These are phyloP conservation scores for Pelagophyceae sp. DNA, from an alignment of 352 stramenopile genomes.

Conservation along the genomic window DNA sequence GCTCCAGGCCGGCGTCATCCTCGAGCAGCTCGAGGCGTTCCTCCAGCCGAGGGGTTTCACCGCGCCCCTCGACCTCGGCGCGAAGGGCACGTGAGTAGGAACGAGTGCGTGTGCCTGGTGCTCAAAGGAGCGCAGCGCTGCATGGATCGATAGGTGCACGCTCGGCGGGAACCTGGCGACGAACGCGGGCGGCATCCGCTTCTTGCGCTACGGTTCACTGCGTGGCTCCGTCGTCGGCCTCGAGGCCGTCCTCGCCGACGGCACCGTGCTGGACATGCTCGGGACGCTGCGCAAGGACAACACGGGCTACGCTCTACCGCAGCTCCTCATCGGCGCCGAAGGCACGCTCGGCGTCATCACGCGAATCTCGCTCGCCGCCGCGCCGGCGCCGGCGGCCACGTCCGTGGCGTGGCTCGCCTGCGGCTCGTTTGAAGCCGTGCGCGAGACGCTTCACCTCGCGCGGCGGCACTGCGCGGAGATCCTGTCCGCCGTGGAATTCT, in stretches of 20 bases:
- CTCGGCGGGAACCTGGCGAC: constrained; percentile 91
- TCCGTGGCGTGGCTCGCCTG: constrained; percentile 81
- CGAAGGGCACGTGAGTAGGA: no score
- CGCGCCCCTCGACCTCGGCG: constrained; percentile 88
- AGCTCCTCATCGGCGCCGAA: constrained; percentile 91
- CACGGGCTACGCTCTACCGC: constrained; percentile 90
- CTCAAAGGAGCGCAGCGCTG: no score
- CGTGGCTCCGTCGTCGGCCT: constrained; percentile 85
- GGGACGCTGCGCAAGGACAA: constrained; percentile 86
- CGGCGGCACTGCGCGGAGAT: constrained; percentile 80
- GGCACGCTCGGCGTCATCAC: constrained; percentile 91
- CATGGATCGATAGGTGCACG: no score
- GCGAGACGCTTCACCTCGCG: constrained; percentile 63
- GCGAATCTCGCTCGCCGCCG: constrained; percentile 67
- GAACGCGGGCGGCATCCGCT: constrained; percentile 85
- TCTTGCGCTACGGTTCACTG: constrained; percentile 84
- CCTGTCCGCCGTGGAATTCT: constrained; percentile 88
- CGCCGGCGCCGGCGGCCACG: constrained; percentile 54
- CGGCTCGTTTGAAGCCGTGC: constrained; percentile 67
- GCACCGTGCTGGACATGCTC: constrained; percentile 73
- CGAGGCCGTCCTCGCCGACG: constrained; percentile 83
- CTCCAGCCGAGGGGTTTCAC: constrained; percentile 69
- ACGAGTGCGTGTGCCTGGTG: no score
- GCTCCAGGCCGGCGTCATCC: constrained; percentile 75
- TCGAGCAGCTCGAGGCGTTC: constrained; percentile 80